These are phyloP conservation scores for Limnomonas spitsbergensis DNA, from an alignment of 139 green algal genomes.

Conservation along the genomic window DNA sequence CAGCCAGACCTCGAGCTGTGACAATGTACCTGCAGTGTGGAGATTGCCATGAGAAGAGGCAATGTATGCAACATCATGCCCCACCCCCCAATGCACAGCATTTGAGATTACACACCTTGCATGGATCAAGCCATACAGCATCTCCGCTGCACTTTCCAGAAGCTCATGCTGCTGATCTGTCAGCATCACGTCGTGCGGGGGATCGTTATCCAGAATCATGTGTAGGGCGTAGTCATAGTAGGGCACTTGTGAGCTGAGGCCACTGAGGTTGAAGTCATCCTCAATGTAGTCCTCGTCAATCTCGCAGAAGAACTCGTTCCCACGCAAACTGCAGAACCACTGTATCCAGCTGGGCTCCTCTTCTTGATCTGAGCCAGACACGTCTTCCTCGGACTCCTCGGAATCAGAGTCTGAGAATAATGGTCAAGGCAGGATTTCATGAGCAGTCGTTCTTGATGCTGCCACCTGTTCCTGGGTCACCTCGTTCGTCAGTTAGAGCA, in stretches of 20 bases:
- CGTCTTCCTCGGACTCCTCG: not conserved
- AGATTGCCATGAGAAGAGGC: not conserved
- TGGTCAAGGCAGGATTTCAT: no score
- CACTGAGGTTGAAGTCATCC: slow-evolving; percentile 97
- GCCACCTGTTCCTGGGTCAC: no score
- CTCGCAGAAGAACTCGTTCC: slow-evolving; percentile 89
- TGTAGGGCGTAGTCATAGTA: slow-evolving; percentile 98
- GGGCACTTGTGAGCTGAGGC: slow-evolving; percentile 86
- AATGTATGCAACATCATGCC: no score
- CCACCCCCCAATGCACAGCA: no score
- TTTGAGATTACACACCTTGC: no score
- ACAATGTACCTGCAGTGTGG: slow-evolving; percentile 71
- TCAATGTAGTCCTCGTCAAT: slow-evolving; percentile 86
- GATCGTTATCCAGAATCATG: slow-evolving; percentile 92
- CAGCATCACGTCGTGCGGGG: slow-evolving; percentile 71
- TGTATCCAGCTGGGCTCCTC: slow-evolving; percentile 74
- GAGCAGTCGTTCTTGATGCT: no score
- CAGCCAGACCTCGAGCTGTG: slow-evolving; percentile 67
- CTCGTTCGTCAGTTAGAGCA: no score
- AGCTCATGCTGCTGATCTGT: slow-evolving; percentile 83
- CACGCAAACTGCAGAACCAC: slow-evolving; percentile 89
- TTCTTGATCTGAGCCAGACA: slow-evolving; percentile 3
- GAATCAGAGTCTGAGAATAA: slow-evolving; percentile 4
- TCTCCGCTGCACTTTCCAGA: slow-evolving; percentile 92
- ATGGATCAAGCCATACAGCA: slow-evolving; percentile 97